These are phyloP conservation scores for Apiospora kogelbergensis DNA, from an alignment of 2,329 filamentous ascomycete genomes.

Conservation along the genomic window DNA sequence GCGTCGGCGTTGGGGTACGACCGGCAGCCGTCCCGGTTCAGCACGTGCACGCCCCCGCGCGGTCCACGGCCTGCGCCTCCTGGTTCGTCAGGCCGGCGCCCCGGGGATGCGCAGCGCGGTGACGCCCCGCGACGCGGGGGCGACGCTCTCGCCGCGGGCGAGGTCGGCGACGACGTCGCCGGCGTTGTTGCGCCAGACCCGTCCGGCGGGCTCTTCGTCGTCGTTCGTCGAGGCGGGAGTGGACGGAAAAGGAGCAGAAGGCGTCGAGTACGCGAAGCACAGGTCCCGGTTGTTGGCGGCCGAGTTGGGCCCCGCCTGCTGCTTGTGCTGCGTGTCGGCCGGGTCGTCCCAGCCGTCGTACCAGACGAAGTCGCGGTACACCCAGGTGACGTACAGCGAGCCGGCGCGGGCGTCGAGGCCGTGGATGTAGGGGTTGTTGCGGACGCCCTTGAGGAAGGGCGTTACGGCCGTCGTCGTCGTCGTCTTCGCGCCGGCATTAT, in stretches of 20 bases:
- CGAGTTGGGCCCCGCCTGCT: conserved; percentile 42
- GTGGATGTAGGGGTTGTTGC: conserved; percentile 53
- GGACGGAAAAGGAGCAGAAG: background rate
- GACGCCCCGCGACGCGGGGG: conserved; percentile 40
- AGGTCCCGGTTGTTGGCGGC: conserved; percentile 50
- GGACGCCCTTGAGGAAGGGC: conserved; percentile 50
- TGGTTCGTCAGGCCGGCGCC: conserved; percentile 49
- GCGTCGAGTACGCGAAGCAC: conserved; percentile 47
- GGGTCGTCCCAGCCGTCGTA: conserved; percentile 44
- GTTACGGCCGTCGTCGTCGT: conserved; percentile 14
- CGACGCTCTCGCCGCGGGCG: conserved; percentile 36
- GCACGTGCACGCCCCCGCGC: conserved; percentile 45
- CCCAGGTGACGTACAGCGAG: conserved; percentile 46
- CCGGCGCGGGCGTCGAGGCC: conserved; percentile 38
- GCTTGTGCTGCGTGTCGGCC: conserved; percentile 39
- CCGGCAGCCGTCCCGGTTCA: conserved; percentile 44
- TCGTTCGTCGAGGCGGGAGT: no score
- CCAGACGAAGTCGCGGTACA: conserved; percentile 47
- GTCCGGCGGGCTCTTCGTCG: no score
- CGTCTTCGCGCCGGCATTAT: no score
- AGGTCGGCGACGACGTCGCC: conserved; percentile 36
- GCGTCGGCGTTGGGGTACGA: background rate
- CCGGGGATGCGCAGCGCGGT: conserved; percentile 44
- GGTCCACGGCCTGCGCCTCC: conserved; percentile 47
- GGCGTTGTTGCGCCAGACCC: conserved; percentile 41